These are phyloP conservation scores for Debaryomyces robertsiae DNA, from an alignment of 1,139 yeast genomes.

Conservation along the genomic window DNA sequence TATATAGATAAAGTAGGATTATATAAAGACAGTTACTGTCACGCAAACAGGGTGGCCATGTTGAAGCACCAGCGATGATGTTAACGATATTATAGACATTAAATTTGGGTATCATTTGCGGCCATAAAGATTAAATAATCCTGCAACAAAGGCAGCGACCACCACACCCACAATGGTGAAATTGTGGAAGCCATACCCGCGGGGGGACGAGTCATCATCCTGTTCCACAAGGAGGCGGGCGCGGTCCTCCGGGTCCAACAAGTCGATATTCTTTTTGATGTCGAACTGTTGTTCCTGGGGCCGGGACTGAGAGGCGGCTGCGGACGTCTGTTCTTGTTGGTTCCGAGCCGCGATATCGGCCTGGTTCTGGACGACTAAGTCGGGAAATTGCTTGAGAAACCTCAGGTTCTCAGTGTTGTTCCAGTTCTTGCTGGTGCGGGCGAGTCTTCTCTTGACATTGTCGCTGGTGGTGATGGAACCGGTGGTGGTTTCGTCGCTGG, in stretches of 20 bases:
- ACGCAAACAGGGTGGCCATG: no score
- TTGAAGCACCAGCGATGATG: no score
- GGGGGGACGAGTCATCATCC: constrained; percentile 17
- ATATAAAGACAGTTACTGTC: no score
- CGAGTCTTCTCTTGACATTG: constrained; percentile 38
- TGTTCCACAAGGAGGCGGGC: constrained; percentile 40
- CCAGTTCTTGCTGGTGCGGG: constrained; percentile 63
- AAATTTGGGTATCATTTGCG: constrained; percentile 16
- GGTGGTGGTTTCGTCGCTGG: constrained; percentile 47
- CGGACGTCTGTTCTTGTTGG: constrained; percentile 17
- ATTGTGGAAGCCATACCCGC: constrained; percentile 15
- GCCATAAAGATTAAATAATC: constrained; percentile 22
- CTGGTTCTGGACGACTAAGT: constrained; percentile 54
- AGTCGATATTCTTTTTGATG: constrained; percentile 27
- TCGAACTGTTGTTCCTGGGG: constrained; percentile 18
- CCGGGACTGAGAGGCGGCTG: constrained; percentile 11
- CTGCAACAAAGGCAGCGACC: constrained; percentile 33
- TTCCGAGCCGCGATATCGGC: constrained; percentile 21
- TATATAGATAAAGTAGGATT: no score
- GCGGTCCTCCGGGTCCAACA: constrained; percentile 49
- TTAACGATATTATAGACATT: no score
- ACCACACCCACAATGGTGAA: constrained; percentile 33
- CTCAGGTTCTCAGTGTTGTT: constrained; percentile 57
- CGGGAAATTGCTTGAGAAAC: constrained; percentile 70
- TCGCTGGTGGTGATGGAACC: constrained; percentile 43